These are phyloP conservation scores for Fusarium acutatum DNA, from an alignment of 2,329 filamentous ascomycete genomes.

Conservation along the genomic window DNA sequence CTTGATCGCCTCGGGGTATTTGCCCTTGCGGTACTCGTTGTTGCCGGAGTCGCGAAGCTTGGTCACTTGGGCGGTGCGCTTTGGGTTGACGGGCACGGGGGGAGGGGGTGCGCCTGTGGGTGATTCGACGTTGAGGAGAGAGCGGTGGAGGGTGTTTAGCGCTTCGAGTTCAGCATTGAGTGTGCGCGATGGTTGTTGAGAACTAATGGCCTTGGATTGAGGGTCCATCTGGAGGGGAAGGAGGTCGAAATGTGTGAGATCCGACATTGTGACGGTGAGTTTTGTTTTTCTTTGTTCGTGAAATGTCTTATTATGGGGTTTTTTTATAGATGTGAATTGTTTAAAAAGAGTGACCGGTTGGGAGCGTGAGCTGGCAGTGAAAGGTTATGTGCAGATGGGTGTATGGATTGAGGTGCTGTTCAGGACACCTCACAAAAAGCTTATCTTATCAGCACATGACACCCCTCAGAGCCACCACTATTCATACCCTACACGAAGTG, in stretches of 20 bases:
- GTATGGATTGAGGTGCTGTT: conserved; percentile 16
- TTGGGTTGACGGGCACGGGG: conserved; percentile 90
- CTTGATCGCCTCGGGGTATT: conserved; percentile 77
- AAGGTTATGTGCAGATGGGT: not conserved
- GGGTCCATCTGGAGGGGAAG: conserved; percentile 85
- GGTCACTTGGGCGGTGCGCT: conserved; percentile 84
- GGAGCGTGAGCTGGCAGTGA: conserved; percentile 13
- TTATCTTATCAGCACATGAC: conserved; percentile 53
- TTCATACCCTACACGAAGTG: conserved; percentile 26
- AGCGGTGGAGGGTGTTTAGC: conserved; percentile 82
- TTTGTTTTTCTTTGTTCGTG: not conserved
- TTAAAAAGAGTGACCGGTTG: conserved; percentile 30
- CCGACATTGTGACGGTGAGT: conserved; percentile 55
- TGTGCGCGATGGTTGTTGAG: conserved; percentile 55
- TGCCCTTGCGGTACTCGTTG: conserved; percentile 79
- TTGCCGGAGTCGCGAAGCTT: conserved; percentile 94
- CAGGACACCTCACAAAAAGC: conserved; percentile 47
- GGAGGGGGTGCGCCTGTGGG: conserved; percentile 79
- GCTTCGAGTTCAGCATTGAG: conserved; percentile 72
- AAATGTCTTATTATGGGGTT: not conserved
- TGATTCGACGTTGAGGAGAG: conserved; percentile 64
- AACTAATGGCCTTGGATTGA: conserved; percentile 76
- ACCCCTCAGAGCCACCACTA: conserved; percentile 13
- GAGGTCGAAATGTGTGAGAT: conserved; percentile 78
- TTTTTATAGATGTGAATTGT: not conserved